Evolutionary conservation across 225 moss, liverwort and hornwort genomes (phyloP).

Genomic region (Lunularia cruciata): DNA sequence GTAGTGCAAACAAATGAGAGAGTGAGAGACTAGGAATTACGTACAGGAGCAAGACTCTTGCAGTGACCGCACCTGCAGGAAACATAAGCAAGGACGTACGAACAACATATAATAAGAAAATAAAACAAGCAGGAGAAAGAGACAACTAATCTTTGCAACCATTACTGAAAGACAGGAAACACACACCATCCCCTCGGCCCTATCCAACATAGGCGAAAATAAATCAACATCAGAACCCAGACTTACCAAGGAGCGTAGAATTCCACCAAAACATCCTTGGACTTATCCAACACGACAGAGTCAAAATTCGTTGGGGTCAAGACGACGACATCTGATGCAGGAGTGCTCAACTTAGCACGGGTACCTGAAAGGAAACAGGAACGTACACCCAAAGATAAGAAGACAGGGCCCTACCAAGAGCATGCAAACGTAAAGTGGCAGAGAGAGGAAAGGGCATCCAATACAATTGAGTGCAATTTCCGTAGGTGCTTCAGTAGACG

Average conservation of each 20-base stretch:
- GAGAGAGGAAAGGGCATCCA: neutral
- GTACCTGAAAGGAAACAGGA: conserved; percentile 47
- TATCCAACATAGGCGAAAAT: too few relatives aligned
- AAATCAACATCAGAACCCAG: neutral
- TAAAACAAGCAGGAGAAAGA: neutral
- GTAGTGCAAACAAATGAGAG: neutral
- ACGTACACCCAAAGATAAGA: neutral
- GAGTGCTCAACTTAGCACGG: conserved; percentile 60
- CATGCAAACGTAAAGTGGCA: neutral
- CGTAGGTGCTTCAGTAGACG: too few relatives aligned
- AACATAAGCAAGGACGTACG: too few relatives aligned
- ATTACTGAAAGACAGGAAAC: too few relatives aligned
- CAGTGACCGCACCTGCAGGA: conserved; percentile 95
- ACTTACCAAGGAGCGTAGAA: conserved; percentile 93
- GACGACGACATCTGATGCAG: conserved; percentile 77
- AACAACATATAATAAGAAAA: conserved; percentile 6
- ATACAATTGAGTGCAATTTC: neutral
- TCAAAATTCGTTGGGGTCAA: conserved; percentile 86
- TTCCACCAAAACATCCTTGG: conserved; percentile 93
- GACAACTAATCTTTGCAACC: too few relatives aligned
- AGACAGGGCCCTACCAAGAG: too few relatives aligned
- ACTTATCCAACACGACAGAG: conserved; percentile 65
- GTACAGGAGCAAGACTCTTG: conserved; percentile 96
- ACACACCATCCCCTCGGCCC: too few relatives aligned
- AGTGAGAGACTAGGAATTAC: conserved; percentile 10